Evolutionary conservation across 2,329 filamentous ascomycete species (phyloP), one percentile per base, ranked within the genome.

Genomic region (Simplicillium aogashimaense): DNA sequence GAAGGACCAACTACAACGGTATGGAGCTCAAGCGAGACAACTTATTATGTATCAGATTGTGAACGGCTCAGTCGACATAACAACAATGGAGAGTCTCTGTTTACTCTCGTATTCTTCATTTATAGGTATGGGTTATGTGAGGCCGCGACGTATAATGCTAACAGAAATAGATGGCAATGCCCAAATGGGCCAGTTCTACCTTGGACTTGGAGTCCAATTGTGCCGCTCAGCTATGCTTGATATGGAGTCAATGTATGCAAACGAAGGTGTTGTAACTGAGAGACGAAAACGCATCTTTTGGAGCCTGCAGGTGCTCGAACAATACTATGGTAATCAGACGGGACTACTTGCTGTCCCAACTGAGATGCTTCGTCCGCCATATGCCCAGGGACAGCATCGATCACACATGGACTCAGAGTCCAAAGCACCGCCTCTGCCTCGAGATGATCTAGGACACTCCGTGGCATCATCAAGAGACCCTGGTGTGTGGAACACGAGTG

Each of bases 191-290:
- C 66, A 68, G 38, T 72, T 73, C 37, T 59, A 72, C 41, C 64
- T 73, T 0, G 67, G 67, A 8, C 60, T 73, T 10, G 66, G 65
- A 1, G 61, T 67, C 30, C 69, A 73, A 45, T 62, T 73, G 8
- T 72, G 68, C 45, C 65, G 66, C 8, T 67, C 69, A 0, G 69
- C 69, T 7, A 66, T 65, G 63, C 50, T 73, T 1, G 69, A 73
- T 40, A 47, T 66, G 0, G 59, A 64, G 35, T 57, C 61, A 0
- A 51, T 55, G 0, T 70, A 70, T 35, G 48, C 48, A 1, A 38
- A 50, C 3, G 55, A 62, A 7, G 61, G 63, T 30, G 51, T 57
- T 1, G 48, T 46, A 2, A 47, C 53, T 0, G 65, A 73, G 39
- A 61, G 68, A 9, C 72, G 72, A 49, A 70, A 65, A 47, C 52